These are phyloP conservation scores for Mucor lusitanicus DNA, from an alignment of 371 early-diverging fungal species.

Conservation along the genomic window DNA sequence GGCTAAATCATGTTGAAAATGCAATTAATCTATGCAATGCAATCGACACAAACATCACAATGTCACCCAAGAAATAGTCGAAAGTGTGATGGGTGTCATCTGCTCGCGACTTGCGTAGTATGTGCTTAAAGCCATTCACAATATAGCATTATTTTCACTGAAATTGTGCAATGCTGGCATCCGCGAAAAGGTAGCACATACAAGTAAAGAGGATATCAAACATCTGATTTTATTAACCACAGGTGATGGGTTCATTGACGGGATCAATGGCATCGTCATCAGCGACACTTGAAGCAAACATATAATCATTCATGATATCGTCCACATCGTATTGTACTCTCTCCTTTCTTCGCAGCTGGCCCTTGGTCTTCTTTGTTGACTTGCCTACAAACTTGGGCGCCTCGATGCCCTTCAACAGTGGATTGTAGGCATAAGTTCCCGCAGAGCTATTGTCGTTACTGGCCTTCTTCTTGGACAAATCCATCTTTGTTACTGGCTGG, in stretches of 20 bases:
- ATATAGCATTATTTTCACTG: no score
- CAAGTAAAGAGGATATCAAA: no score
- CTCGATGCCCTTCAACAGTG: slow-evolving; percentile 35
- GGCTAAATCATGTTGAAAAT: no score
- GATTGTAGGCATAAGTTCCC: slow-evolving; percentile 49
- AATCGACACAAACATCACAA: no score
- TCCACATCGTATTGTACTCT: slow-evolving; percentile 36
- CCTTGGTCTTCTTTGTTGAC: slow-evolving; percentile 18
- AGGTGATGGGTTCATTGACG: slow-evolving; percentile 15
- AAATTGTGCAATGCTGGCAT: no score
- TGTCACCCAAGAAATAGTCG: no score
- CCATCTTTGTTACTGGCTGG: slow-evolving; percentile 12
- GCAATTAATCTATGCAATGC: no score
- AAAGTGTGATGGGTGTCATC: no score
- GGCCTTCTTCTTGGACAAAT: not conserved
- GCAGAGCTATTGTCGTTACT: slow-evolving; percentile 7
- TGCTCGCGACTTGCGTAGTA: no score
- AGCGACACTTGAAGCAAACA: slow-evolving; percentile 25
- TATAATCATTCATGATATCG: slow-evolving; percentile 27
- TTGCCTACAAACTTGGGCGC: slow-evolving; percentile 40
- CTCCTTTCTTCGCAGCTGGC: slow-evolving; percentile 24
- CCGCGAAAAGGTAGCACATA: no score
- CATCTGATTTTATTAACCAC: not conserved
- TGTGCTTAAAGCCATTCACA: not conserved
- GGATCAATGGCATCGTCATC: slow-evolving; percentile 23